phyloP scores from a whole-genome alignment of 2,329 filamentous ascomycete genomes.

The Alternaria sp. region DNA sequence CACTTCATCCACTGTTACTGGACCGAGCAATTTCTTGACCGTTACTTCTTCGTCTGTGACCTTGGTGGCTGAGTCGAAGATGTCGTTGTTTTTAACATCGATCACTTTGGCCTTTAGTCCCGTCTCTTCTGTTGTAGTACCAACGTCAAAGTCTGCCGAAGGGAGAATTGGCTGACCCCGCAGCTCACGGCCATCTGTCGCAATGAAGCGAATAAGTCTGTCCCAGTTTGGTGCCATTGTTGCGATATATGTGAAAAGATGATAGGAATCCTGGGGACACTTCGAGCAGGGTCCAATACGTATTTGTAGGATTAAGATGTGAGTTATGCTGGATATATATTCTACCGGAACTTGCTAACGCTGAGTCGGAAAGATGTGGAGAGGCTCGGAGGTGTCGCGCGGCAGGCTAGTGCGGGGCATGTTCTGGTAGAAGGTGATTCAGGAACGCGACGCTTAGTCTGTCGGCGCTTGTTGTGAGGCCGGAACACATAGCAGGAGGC shows the following conservation, averaged over 20 bases:
- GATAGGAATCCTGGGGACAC: background rate
- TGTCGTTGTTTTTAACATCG: slow-evolving; percentile 55
- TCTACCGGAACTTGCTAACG: slow-evolving; percentile 24
- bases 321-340: slow-evolving; percentile 27
- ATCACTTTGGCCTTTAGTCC: slow-evolving; percentile 64
- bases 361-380: slow-evolving; percentile 27
- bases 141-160: slow-evolving; percentile 58
- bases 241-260: background rate
- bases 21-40: slow-evolving; percentile 64
- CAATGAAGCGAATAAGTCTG: slow-evolving; percentile 64
- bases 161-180: slow-evolving; percentile 64
- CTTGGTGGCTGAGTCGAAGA: slow-evolving; percentile 60
- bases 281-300: background rate
- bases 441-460: background rate
- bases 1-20: slow-evolving; percentile 61
- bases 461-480: slow-evolving; percentile 12
- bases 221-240: slow-evolving; percentile 55
- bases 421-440: background rate
- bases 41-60: slow-evolving; percentile 64
- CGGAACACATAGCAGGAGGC: background rate
- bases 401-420: slow-evolving; percentile 5
- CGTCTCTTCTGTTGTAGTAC: slow-evolving; percentile 58
- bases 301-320: slow-evolving; percentile 4
- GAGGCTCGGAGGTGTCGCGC: slow-evolving; percentile 18
- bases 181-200: slow-evolving; percentile 60